phyloP scores from a whole-genome alignment of 768 basidiomycete species.

The Boletus patriciae region DNA sequence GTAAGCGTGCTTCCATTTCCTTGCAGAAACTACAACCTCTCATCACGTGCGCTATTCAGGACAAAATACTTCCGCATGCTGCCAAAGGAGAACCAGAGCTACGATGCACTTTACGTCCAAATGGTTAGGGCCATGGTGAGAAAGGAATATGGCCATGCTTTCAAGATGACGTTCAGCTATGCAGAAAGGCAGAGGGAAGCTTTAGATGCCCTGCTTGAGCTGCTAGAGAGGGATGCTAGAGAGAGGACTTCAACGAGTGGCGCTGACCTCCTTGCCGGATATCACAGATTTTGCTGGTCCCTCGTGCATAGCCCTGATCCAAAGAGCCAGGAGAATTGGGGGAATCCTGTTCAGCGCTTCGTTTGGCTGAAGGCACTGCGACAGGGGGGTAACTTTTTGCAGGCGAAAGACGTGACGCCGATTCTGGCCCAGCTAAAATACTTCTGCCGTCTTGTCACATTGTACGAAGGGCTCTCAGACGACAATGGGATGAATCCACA shows the following conservation, averaged over 20 bases:
- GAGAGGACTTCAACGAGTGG: neutral
- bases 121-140: conserved; percentile 6
- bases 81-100: neutral
- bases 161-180: neutral
- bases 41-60: neutral
- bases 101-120: neutral
- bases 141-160: neutral
- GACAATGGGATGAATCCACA: neutral
- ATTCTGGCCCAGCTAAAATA: conserved; percentile 1
- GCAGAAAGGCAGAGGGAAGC: neutral
- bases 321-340: neutral
- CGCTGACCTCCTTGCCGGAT: neutral
- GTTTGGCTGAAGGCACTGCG: neutral
- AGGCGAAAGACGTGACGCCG: neutral
- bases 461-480: neutral
- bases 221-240: neutral
- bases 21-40: neutral
- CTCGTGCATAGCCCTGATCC: neutral
- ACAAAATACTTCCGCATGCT: neutral
- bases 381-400: neutral
- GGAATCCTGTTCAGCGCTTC: neutral
- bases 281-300: conserved; percentile 1
- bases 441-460: neutral
- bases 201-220: neutral
- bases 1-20: neutral